Base-by-base conservation (phyloP, 1,284 basidiomycete species). In the Ganoderma lucidum region DNA sequence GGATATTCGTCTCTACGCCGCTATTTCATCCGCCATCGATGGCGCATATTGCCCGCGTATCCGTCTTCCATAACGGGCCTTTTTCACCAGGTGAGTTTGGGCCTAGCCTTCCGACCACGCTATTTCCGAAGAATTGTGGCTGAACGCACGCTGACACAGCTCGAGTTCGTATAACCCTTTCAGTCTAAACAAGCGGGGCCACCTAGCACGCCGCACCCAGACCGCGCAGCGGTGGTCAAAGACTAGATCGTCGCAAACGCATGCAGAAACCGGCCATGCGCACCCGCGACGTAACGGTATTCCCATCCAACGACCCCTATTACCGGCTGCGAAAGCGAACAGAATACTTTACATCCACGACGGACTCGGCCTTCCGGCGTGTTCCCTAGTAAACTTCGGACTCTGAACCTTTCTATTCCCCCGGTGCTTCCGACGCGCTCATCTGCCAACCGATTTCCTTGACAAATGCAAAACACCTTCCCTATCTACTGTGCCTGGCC, bases 351-450 rank as follows among this genome's bases (percentile, higher is more conserved):
- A 3, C 35, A 0, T n/a, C 35, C 1, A 32, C 56, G 56, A 37
- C 32, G 37, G 19, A 59, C 15, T 17, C 56, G 56, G 56, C 56
- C 37, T 23, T 35, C 35, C 30, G 53, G 48, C 17, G 15, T 35
- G 30, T 56, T 6, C 53, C 15, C 30, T 30, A 39, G 19, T 1
- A 10, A 3, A 35, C 39, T 35, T 56, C 28, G 32, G 55, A 35
- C 56, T 35, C 56, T 59, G n/a, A 37, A 12, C 35, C 32, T 12
- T 6, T 35, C 56, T 59, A 32, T 59, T 59, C 35, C 37, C 56
- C 56, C 56, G 56, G 56, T 59, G 56, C 37, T 9, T 39, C 56
- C 56, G 56, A 35, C 56, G 56, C 56, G 56, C 56, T 23, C 37
- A 39, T 59, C 56, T 59, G 56, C 56, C 56, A 59, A 59, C 37